Percentiles rank a stretch among this genome's conserved stretches.
These are phyloP conservation scores for Echium plantagineum DNA, from an alignment of 257 asterid genomes.

Conservation along the genomic window DNA sequence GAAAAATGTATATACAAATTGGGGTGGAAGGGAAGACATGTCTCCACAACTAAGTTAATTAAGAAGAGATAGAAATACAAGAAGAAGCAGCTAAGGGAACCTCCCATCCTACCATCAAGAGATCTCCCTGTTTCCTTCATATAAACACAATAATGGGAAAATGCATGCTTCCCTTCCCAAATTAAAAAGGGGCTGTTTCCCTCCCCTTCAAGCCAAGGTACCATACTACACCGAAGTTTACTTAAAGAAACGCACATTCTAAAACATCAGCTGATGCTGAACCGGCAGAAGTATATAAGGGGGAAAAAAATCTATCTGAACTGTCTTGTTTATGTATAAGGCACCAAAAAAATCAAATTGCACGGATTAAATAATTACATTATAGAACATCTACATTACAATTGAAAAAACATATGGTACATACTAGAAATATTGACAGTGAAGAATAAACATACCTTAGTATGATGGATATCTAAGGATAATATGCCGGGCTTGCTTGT, in stretches of 20 bases:
- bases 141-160: neutral
- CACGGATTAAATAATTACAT: neutral
- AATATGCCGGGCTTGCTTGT: constrained; percentile 94
- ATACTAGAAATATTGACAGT: neutral
- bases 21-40: neutral
- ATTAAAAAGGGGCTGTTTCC: neutral
- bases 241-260: neutral
- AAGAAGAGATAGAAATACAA: neutral
- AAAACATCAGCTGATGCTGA: neutral
- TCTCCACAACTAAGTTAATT: neutral
- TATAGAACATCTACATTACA: neutral
- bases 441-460: constrained; percentile 46
- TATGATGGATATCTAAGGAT: constrained; percentile 61
- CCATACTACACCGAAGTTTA: neutral
- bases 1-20: too few species aligned
- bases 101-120: neutral
- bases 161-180: neutral
- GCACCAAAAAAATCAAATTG: neutral
- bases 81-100: neutral
- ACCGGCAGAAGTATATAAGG: too few species aligned
- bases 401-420: neutral
- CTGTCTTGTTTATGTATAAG: too few species aligned
- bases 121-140: neutral
- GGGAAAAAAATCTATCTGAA: too few species aligned
- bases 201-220: neutral